These are phyloP conservation scores for Pseudogymnoascus sp. DNA, from an alignment of 2,329 filamentous ascomycete species.

Conservation along the genomic window DNA sequence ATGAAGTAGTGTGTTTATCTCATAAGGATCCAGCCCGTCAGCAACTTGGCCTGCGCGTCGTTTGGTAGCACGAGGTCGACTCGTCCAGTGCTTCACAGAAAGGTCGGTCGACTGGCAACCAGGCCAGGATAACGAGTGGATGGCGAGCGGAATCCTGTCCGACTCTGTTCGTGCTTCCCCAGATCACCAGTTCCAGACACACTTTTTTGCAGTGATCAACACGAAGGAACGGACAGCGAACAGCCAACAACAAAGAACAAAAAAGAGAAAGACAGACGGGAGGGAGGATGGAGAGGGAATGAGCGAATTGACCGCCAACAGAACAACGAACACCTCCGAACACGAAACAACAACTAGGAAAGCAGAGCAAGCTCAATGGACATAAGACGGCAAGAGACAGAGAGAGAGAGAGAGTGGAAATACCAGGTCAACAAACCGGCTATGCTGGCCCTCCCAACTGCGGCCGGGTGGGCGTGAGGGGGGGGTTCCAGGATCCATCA, in stretches of 20 bases:
- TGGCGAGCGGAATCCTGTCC: constrained; percentile 1
- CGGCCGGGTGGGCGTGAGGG: not conserved
- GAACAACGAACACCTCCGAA: constrained; percentile 10
- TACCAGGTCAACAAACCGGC: not conserved
- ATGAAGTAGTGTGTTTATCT: not conserved
- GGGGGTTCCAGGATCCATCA: not conserved
- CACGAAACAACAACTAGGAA: constrained; percentile 1
- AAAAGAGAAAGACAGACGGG: constrained; percentile 22
- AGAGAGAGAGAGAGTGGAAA: constrained; percentile 5
- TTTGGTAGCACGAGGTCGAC: not conserved
- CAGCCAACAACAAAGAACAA: constrained; percentile 14
- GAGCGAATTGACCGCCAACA: constrained; percentile 16
- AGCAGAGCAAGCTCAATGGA: constrained; percentile 8
- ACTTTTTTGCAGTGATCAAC: constrained; percentile 7
- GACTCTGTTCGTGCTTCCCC: constrained; percentile 3
- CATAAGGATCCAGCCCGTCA: not conserved
- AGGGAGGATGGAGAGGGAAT: constrained; percentile 11
- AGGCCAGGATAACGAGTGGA: constrained; percentile 22
- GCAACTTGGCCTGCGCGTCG: not conserved
- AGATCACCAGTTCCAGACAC: not conserved
- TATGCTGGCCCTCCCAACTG: not conserved
- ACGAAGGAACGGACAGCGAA: constrained; percentile 15
- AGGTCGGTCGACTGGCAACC: constrained; percentile 30
- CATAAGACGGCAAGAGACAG: not conserved
- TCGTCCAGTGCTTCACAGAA: not conserved